A percentile compares a stretch with the other conserved stretches of the same genome.
Evolutionary conservation across 2,329 filamentous ascomycete species (phyloP).

Genomic region (Fusarium chlamydosporum): DNA sequence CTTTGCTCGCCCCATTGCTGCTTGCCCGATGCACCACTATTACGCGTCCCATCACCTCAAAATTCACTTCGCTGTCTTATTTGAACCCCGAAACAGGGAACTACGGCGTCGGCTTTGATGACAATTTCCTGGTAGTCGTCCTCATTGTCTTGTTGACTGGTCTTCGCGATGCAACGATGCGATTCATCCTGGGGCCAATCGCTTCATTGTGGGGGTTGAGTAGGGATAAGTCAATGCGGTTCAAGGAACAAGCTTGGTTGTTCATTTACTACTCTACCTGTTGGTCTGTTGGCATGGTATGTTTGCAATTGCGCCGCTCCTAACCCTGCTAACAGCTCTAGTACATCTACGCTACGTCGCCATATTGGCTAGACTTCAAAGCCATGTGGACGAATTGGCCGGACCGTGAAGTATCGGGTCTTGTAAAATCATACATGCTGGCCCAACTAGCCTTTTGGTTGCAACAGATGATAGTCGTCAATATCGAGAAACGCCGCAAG

Average conservation of each 20-base stretch:
- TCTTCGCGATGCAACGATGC: slow-evolving; percentile 85
- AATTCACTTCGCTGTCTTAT: slow-evolving; percentile 90
- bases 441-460: slow-evolving; percentile 93
- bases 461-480: slow-evolving; percentile 92
- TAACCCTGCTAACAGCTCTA: slow-evolving; percentile 54
- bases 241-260: slow-evolving; percentile 95
- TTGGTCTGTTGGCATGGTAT: slow-evolving; percentile 86
- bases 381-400: slow-evolving; percentile 91
- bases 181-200: slow-evolving; percentile 85
- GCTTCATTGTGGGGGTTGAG: slow-evolving; percentile 79
- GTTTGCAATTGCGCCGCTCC: slow-evolving; percentile 50
- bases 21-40: slow-evolving; percentile 86
- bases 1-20: slow-evolving; percentile 83
- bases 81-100: slow-evolving; percentile 75
- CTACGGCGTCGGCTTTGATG: slow-evolving; percentile 84
- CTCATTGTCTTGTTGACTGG: slow-evolving; percentile 89
- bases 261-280: slow-evolving; percentile 84
- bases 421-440: slow-evolving; percentile 90
- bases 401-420: slow-evolving; percentile 76
- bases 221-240: slow-evolving; percentile 82
- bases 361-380: slow-evolving; percentile 81
- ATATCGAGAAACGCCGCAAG: slow-evolving; percentile 94
- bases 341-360: slow-evolving; percentile 84
- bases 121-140: slow-evolving; percentile 83
- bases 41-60: slow-evolving; percentile 80